These are phyloP conservation scores for Aspergillus fumigatiaffinis DNA, from an alignment of 2,329 filamentous ascomycete genomes.

Conservation along the genomic window DNA sequence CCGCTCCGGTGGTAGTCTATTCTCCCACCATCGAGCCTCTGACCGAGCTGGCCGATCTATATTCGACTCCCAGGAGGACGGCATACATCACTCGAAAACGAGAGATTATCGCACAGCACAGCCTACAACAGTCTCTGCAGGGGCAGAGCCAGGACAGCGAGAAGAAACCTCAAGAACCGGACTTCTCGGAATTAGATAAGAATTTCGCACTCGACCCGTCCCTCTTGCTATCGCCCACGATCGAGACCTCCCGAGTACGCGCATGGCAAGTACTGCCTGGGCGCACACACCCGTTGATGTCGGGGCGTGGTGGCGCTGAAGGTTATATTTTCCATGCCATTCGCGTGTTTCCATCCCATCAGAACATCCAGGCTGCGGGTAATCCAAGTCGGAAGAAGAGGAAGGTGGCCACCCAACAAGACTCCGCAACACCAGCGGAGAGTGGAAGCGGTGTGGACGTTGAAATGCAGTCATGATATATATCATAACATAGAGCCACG, in stretches of 20 bases:
- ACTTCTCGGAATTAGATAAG: slow-evolving; percentile 36
- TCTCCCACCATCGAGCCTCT: slow-evolving; percentile 76
- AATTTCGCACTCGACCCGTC: slow-evolving; percentile 89
- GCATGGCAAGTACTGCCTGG: slow-evolving; percentile 90
- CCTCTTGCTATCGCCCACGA: slow-evolving; percentile 68
- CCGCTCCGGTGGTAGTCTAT: slow-evolving; percentile 82
- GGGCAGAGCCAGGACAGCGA: slow-evolving; percentile 5
- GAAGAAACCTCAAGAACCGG: slow-evolving; percentile 27
- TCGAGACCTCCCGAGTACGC: slow-evolving; percentile 76
- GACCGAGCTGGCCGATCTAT: slow-evolving; percentile 72
- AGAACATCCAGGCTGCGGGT: slow-evolving; percentile 77
- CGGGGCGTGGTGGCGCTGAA: slow-evolving; percentile 77
- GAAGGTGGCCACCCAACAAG: slow-evolving; percentile 47
- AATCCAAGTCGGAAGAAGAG: slow-evolving; percentile 63
- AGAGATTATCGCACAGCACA: slow-evolving; percentile 9
- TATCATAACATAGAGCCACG: not conserved
- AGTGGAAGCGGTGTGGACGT: slow-evolving; percentile 24
- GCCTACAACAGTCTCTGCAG: slow-evolving; percentile 9
- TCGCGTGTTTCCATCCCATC: slow-evolving; percentile 73
- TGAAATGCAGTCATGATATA: slow-evolving; percentile 25
- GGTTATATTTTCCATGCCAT: slow-evolving; percentile 86
- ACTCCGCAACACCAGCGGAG: slow-evolving; percentile 18
- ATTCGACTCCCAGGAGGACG: slow-evolving; percentile 72
- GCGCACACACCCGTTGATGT: slow-evolving; percentile 93
- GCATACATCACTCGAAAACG: slow-evolving; percentile 56